Evolutionary conservation across 176 grass and related monocot genomes (phyloP), one percentile per base, ranked within the genome.

Genomic region (Puya raimondii): DNA sequence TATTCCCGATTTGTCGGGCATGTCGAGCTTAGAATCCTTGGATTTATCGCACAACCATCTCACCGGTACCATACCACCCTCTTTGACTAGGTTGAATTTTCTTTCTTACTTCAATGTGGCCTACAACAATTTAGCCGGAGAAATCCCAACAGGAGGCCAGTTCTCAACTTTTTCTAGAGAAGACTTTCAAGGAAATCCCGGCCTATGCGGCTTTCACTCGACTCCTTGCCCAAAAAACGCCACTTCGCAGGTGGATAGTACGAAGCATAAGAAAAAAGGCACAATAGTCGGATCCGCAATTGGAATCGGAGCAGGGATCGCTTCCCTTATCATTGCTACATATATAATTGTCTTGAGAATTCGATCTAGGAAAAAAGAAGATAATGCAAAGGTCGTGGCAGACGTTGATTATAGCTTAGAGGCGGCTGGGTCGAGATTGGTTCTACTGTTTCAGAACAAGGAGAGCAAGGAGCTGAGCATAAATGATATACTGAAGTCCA

Each of bases 371-470:
- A 88, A 73, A 77, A 78, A 82, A 33, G 84, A 97, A 67, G 65
- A 64, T 26, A 92, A 92, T 71, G 65, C 81, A 1, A 97, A 97
- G 79, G 93, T 81, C 2, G 89, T 97, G 68, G 84, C 84, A 7
- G 85, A 90, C 72, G 84, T 86, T 5, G 93, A 97, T 64, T 88
- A 92, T 64, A 82, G 69, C 59, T 90, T 80, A 12, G 93, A 85
- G 48, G 87, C 72, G 16, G 65, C 77, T 12, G 73, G 47, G 29
- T 87, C 84, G 6, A 85, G 73, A 51, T 72, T 97, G 70, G 93
- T 97, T 65, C 81, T 97, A 25, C 83, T 97, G 57, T 97, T 97
- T 81, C 89, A 99, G 63, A 90, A 85, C 81, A 77, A 85, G 75
- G 83, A 81, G 7, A 80, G 73, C 66, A 92, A 92, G 65, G 93